Conservation (phyloP, 1,284 basidiomycete genomes). For the Garcileccinum viscosum region DNA sequence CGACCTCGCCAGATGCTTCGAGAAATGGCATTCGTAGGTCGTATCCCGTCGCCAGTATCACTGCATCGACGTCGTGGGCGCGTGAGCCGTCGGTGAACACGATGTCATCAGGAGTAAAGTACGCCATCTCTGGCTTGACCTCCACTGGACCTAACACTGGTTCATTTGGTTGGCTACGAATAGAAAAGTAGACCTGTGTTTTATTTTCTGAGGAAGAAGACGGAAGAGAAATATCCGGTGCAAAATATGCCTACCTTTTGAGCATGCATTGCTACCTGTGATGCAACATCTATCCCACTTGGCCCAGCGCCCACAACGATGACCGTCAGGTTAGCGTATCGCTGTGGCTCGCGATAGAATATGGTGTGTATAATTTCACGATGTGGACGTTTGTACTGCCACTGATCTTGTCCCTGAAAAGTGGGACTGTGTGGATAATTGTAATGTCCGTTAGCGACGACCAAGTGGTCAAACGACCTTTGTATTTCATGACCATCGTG, state of each 20-base stretch:
- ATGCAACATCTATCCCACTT: slow-evolving; percentile 55
- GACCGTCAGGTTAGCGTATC: slow-evolving; percentile 49
- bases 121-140: slow-evolving; percentile 51
- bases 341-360: slow-evolving; percentile 57
- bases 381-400: slow-evolving; percentile 44
- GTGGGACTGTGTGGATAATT: slow-evolving; percentile 48
- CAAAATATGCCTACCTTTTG: slow-evolving; percentile 42
- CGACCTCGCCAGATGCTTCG: slow-evolving; percentile 43
- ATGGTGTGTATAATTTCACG: slow-evolving; percentile 57
- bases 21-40: slow-evolving; percentile 60
- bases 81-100: slow-evolving; percentile 54
- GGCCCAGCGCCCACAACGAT: slow-evolving; percentile 59
- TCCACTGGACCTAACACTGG: slow-evolving; percentile 39
- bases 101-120: slow-evolving; percentile 51
- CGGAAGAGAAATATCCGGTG: background rate
- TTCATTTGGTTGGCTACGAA: slow-evolving; percentile 35
- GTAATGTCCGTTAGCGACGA: slow-evolving; percentile 61
- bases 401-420: slow-evolving; percentile 55
- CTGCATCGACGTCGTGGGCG: slow-evolving; percentile 47
- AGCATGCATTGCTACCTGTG: slow-evolving; percentile 48
- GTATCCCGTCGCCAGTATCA: slow-evolving; percentile 63
- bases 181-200: slow-evolving; percentile 50
- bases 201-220: background rate
- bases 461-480: slow-evolving; percentile 54
- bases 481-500: slow-evolving; percentile 19